Percentiles rank a stretch among this genome's conserved stretches.
These are phyloP conservation scores for Pleurotus tuoliensis DNA, from an alignment of 768 basidiomycete species.

Conservation along the genomic window DNA sequence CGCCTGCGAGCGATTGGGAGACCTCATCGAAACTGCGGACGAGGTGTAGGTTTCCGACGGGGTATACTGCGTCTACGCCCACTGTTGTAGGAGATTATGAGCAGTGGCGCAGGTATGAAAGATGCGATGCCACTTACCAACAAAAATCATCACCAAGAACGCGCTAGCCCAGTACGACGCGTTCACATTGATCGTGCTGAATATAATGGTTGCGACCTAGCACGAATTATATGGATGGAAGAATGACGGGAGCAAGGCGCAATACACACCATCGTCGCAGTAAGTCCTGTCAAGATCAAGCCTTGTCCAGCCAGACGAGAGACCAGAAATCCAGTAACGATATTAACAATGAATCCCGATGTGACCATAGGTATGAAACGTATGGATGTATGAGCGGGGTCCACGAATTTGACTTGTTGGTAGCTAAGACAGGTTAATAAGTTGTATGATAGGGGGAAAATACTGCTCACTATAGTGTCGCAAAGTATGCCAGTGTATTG, in stretches of 20 bases:
- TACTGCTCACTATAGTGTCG: slow-evolving; percentile 21
- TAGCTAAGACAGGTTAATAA: slow-evolving; percentile 15
- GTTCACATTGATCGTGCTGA: slow-evolving; percentile 24
- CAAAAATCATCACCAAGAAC: slow-evolving; percentile 25
- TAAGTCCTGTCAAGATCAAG: slow-evolving; percentile 25
- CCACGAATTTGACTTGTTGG: slow-evolving; percentile 25
- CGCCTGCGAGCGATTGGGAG: slow-evolving; percentile 30
- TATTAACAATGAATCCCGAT: slow-evolving; percentile 18
- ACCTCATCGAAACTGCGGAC: slow-evolving; percentile 23
- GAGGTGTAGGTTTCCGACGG: slow-evolving; percentile 28
- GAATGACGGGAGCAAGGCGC: not conserved
- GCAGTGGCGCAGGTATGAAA: too few relatives aligned
- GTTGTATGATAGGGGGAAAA: not conserved
- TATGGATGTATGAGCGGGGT: slow-evolving; percentile 26
- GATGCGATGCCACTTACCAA: slow-evolving; percentile 9
- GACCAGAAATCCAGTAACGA: slow-evolving; percentile 18
- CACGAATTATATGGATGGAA: not conserved
- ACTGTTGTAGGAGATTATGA: slow-evolving; percentile 4
- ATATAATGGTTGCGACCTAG: slow-evolving; percentile 26
- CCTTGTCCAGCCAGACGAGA: slow-evolving; percentile 22
- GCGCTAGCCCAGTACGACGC: slow-evolving; percentile 28
- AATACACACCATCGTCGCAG: slow-evolving; percentile 21
- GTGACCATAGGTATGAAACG: slow-evolving; percentile 29
- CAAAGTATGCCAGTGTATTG: slow-evolving; percentile 27
- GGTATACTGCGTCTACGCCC: slow-evolving; percentile 26